phyloP scores from a whole-genome alignment of 225 moss, liverwort and hornwort species.

The Antitrichia curtipendula region DNA sequence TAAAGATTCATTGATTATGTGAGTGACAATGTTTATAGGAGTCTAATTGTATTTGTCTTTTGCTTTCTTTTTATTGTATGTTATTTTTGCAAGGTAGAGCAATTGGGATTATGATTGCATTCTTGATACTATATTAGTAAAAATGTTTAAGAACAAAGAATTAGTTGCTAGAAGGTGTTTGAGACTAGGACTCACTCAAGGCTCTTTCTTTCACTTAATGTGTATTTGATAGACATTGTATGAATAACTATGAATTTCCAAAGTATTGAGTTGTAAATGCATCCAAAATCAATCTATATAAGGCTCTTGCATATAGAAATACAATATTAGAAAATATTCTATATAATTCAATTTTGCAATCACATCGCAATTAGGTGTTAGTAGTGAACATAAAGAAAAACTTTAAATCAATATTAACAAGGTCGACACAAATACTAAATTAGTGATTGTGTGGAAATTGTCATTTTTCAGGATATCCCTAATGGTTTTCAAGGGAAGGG shows the following conservation, averaged over 20 bases:
- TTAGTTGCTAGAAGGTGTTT: too few relatives aligned
- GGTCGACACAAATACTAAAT: neutral
- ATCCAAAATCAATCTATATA: neutral
- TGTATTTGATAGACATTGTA: neutral
- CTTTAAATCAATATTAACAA: accelerated
- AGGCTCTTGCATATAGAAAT: neutral
- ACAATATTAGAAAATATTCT: neutral
- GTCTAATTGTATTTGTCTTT: neutral
- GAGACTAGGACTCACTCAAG: neutral
- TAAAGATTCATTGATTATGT: neutral
- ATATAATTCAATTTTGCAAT: neutral
- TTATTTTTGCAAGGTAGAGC: neutral
- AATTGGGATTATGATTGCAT: neutral
- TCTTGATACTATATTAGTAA: too few relatives aligned
- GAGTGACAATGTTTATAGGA: neutral
- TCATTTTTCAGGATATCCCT: neutral
- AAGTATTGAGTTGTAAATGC: neutral
- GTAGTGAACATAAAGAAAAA: neutral
- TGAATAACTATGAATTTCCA: neutral
- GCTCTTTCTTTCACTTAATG: neutral
- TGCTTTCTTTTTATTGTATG: neutral
- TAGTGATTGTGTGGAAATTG: neutral
- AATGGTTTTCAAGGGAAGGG: neutral
- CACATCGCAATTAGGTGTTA: neutral
- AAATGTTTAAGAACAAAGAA: too few relatives aligned